Evolutionary conservation across 1,139 yeast species (phyloP), one percentile per base, ranked within the genome.

Genomic region (Candida sojae): DNA sequence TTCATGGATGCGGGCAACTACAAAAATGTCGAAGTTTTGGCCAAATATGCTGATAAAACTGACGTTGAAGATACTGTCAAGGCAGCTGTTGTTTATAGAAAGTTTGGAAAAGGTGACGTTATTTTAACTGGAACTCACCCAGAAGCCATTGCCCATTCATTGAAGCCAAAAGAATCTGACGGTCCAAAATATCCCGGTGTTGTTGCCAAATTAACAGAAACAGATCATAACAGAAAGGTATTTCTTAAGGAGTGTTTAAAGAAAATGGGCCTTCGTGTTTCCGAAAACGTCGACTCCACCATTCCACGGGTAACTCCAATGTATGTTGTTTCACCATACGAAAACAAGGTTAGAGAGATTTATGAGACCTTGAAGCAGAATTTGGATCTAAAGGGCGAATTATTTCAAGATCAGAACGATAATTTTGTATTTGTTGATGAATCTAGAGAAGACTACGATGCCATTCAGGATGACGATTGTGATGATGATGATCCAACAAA

Each of bases 111-210:
- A 43, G 99, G 99, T 1, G 73, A 71, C 35, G 96, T 85, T 0
- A 65, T 93, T 2, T 73, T 93, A n/a, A 75, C 87, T 3, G 98
- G 98, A 0, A 79, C 91, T 0, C 99, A 95, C 64, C 96, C 97
- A 0, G 99, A 95, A 64, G 90, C 85, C 60, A 74, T 83, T 1
- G 84, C 91, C 0, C 70, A 71, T 9, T 57, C 82, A 21, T 62
- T 87, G 66, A 69, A 69, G 46, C 59, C 64, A 0, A 47, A 49
- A 4, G 37, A 47, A 30, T 56, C 55, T 1, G 67, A 65, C 11
- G 53, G 48, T n/a, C 35, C 33, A 32, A 63, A 58, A n/a, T 74
- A 75, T 46, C 57, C 64, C 1, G 54, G 58, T 0, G 68, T 82
- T 1, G 66, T 81, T 1, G 59, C 68, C 1, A 59, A 57, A 0